Evolutionary conservation across 331 rosid species (phyloP), one percentile per base, ranked within the genome.

Genomic region (Phaseolus coccineus): DNA sequence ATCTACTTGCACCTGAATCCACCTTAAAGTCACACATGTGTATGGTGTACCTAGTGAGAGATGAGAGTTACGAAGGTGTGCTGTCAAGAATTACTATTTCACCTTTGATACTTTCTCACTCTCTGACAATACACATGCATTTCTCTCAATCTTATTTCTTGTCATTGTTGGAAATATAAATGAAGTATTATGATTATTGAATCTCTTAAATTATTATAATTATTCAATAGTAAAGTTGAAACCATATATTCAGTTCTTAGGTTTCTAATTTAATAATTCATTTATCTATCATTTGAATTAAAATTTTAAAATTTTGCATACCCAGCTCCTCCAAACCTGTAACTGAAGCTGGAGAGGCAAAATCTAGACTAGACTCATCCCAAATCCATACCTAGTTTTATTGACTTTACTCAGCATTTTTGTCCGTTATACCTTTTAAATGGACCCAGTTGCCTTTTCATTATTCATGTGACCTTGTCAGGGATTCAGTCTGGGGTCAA

Each of bases 381-480:
- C 8, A 9, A 42, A 42, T 42, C 33, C 62, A 3, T 22, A 22
- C 22, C 8, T 59, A 25, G 40, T 13, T 28, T 59, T 28, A 22
- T 13, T 28, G 0, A 59, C 62, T 56, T 5, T 13, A 11, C 80
- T 24, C 44, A 8, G 62, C 24, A 51, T 79, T 64, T 48, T 70
- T 76, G 28, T 50, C 73, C 67, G 40, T 5, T 28, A 48, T n/a
- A 40, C 35, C 15, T 22, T 19, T 8, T 7, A 76, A 69, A 39
- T 48, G 66, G 59, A 16, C 22, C 22, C 73, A n/a, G 53, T 59
- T 73, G 39, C 31, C 50, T 58, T 47, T 9, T 9, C 4, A 9
- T 8, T 58, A 15, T 62, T 51, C 52, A 55, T 74, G 76, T 39
- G 14, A 51, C 14, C 52, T 31, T 74, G 70, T 48, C 27, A 61